These are phyloP conservation scores for Termitomyces titanicus DNA, from an alignment of 768 basidiomycete genomes.

Conservation along the genomic window DNA sequence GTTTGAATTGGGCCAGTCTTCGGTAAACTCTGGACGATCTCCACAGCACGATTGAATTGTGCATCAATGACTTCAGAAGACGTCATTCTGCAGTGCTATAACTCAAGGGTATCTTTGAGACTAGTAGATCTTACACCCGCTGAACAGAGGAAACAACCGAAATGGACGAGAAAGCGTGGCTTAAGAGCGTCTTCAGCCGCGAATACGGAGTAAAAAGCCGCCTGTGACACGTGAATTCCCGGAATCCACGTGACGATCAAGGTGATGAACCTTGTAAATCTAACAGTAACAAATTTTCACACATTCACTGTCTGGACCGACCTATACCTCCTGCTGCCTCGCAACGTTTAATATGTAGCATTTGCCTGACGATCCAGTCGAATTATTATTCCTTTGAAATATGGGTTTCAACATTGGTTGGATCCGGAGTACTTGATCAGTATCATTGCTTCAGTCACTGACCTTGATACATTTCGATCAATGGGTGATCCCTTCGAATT, in stretches of 20 bases:
- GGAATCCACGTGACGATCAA: neutral
- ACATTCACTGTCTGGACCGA: too few relatives aligned
- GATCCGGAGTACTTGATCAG: too few relatives aligned
- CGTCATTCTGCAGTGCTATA: conserved; percentile 39
- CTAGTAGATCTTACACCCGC: neutral
- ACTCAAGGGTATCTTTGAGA: conserved; percentile 1
- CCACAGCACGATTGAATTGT: conserved; percentile 91
- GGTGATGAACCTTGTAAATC: neutral
- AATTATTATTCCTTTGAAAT: too few relatives aligned
- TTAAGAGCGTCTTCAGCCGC: too few relatives aligned
- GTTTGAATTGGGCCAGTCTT: conserved; percentile 96
- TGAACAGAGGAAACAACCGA: neutral
- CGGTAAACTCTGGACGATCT: conserved; percentile 89
- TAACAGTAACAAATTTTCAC: neutral
- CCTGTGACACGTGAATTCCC: conserved; percentile 7
- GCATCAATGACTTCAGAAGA: conserved; percentile 67
- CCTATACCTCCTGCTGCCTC: too few relatives aligned
- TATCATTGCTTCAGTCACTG: too few relatives aligned
- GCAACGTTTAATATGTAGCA: too few relatives aligned
- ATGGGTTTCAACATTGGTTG: too few relatives aligned
- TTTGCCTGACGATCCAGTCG: too few relatives aligned
- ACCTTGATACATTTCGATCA: too few relatives aligned
- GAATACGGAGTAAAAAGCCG: neutral
- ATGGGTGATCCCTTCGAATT: too few relatives aligned
- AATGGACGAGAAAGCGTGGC: neutral